phyloP scores from a whole-genome alignment of 2,329 filamentous ascomycete genomes.

The Exophiala phaeomuriformis region DNA sequence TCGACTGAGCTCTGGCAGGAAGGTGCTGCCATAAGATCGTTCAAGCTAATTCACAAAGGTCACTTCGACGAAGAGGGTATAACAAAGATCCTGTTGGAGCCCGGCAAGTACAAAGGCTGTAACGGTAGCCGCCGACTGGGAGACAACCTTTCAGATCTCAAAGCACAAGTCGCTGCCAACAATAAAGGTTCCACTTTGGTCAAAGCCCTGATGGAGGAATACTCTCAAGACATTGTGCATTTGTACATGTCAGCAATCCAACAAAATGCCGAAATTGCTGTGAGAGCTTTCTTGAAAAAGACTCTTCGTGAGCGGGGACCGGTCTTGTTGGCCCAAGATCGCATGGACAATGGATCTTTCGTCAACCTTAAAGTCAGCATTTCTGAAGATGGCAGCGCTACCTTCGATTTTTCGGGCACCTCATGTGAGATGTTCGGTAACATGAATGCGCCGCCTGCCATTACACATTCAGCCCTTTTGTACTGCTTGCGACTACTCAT shows the following conservation, averaged over 20 bases:
- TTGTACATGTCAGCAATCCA: slow-evolving; percentile 39
- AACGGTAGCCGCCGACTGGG: slow-evolving; percentile 27
- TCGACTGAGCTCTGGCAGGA: slow-evolving; percentile 44
- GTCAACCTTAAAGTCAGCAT: slow-evolving; percentile 34
- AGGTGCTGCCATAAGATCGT: slow-evolving; percentile 40
- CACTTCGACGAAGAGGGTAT: slow-evolving; percentile 34
- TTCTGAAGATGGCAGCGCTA: slow-evolving; percentile 29
- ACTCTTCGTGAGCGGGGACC: slow-evolving; percentile 18
- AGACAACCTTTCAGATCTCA: slow-evolving; percentile 42
- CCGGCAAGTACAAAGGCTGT: slow-evolving; percentile 17
- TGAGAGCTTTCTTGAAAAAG: slow-evolving; percentile 31
- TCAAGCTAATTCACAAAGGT: slow-evolving; percentile 32
- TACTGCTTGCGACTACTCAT: slow-evolving; percentile 30
- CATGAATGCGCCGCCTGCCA: slow-evolving; percentile 35
- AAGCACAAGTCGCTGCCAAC: slow-evolving; percentile 41
- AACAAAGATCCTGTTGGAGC: slow-evolving; percentile 27
- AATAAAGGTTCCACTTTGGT: slow-evolving; percentile 37
- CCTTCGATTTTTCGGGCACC: slow-evolving; percentile 39
- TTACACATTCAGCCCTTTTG: slow-evolving; percentile 34
- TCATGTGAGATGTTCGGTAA: slow-evolving; percentile 31
- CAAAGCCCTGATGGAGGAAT: slow-evolving; percentile 33
- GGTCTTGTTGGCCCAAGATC: slow-evolving; percentile 31
- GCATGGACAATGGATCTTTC: slow-evolving; percentile 37
- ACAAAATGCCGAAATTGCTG: slow-evolving; percentile 31
- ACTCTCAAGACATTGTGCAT: slow-evolving; percentile 32